Base-by-base conservation (phyloP, 345 rosid species). In the Punica granatum region DNA sequence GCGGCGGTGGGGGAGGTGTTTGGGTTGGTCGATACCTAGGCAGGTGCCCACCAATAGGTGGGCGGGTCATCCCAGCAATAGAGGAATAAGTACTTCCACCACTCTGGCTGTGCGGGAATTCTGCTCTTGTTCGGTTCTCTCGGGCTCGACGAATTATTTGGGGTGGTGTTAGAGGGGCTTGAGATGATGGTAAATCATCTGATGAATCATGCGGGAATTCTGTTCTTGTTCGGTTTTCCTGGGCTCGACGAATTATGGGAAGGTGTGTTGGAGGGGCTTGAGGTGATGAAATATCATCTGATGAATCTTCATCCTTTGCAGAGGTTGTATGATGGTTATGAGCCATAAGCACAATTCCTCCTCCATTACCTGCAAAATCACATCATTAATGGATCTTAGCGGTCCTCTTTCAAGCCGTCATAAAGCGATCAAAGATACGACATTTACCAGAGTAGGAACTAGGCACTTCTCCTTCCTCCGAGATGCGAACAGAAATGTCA, bases 401-500 rank as follows among this genome's bases (percentile, higher is more conserved):
- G 12, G 11, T 26, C 25, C 28, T 49, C 16, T 13, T 34, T 35
- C 23, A 11, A 36, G 23, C n/a, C 66, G 35, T 15, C 25, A 61
- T 34, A 61, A 16, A 34, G 28, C 15, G 42, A 33, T 61, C 7
- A 23, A 33, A 5, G 5, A 6, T 61, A 4, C 25, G 28, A 14
- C 2, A 30, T 60, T 36, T 21, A 69, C 66, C 30, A 6, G 8
- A 39, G 53, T 70, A 35, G 33, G 35, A 35, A 28, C 76, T 74
- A 18, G 74, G 73, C 18, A 73, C 85, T 42, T 79, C 84, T 65
- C 79, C 67, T 63, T 93, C 90, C 71, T 84, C 80, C 7, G 85
- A 83, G 39, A 90, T 43, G 31, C 78, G 88, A 26, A 93, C 78
- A 6, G 96, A 85, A 39, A 93, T 67, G 75, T 93, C 94, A 25